phyloP scores from a whole-genome alignment of 331 rosid genomes.

The Quercus lobata region DNA sequence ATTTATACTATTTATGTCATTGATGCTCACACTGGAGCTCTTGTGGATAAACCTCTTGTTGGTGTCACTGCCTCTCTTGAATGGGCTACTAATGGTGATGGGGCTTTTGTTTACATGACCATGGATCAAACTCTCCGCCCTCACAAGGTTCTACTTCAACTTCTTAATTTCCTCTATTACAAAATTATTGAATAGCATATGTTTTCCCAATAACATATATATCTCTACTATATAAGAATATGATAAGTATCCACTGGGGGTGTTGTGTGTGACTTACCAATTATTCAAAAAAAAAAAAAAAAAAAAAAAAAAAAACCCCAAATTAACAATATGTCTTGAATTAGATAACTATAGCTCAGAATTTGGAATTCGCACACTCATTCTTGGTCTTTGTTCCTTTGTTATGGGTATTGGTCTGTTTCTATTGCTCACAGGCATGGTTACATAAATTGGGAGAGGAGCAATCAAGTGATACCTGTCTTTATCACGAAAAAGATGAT shows the following conservation, averaged over 20 bases:
- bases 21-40: constrained; percentile 63
- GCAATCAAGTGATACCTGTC: constrained; percentile 70
- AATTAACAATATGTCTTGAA: no score
- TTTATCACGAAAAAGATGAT: constrained; percentile 76
- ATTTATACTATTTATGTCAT: constrained; percentile 73
- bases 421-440: constrained; percentile 57
- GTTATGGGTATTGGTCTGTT: background rate
- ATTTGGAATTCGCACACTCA: no score
- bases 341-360: background rate
- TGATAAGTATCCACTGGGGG: no score
- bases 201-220: no score
- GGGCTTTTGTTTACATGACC: constrained; percentile 65
- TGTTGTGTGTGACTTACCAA: no score
- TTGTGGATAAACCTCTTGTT: constrained; percentile 58
- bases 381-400: background rate
- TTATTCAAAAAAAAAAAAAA: no score
- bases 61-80: constrained; percentile 51
- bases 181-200: no score
- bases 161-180: background rate
- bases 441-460: constrained; percentile 71
- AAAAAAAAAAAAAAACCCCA: no score
- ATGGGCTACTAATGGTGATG: constrained; percentile 58
- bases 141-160: constrained; percentile 51
- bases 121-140: constrained; percentile 91
- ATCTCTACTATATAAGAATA: no score